Evolutionary conservation across 106 monocot genomes (phyloP).

Genomic region (Dendrobium nobile): DNA sequence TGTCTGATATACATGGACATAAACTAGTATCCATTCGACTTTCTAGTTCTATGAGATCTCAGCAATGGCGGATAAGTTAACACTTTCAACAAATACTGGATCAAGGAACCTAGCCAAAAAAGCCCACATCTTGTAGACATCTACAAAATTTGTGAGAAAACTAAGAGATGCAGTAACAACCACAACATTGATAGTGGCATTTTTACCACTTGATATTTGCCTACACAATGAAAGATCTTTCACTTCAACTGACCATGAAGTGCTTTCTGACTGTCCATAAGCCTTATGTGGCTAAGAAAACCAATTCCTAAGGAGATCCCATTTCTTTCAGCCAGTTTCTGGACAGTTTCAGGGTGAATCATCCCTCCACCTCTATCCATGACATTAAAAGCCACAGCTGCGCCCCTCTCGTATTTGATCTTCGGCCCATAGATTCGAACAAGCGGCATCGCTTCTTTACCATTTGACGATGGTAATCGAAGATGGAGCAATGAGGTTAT

Average conservation of each 20-base stretch:
- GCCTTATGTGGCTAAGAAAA: slow-evolving; percentile 68
- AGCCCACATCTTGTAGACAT: slow-evolving; percentile 87
- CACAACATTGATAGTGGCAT: slow-evolving; percentile 38
- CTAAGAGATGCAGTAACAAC: slow-evolving; percentile 84
- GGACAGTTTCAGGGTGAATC: slow-evolving; percentile 61
- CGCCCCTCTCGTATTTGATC: no score
- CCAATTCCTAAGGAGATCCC: slow-evolving; percentile 73
- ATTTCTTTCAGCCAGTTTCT: slow-evolving; percentile 68
- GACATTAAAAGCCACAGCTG: no score
- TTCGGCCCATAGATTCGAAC: no score
- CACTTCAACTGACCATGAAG: slow-evolving; percentile 27
- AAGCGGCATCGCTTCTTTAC: no score
- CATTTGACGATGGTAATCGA: no score
- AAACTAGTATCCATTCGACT: no score
- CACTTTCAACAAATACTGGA: slow-evolving; percentile 48
- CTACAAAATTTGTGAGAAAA: slow-evolving; percentile 81
- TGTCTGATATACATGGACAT: slow-evolving; percentile 35
- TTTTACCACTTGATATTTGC: slow-evolving; percentile 40
- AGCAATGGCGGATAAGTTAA: slow-evolving; percentile 34
- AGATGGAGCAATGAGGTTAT: slow-evolving; percentile 79
- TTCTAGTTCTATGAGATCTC: slow-evolving; percentile 35
- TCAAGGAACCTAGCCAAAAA: slow-evolving; percentile 78
- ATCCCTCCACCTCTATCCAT: slow-evolving; percentile 28
- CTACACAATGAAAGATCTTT: slow-evolving; percentile 21
- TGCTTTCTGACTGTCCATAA: slow-evolving; percentile 37